Evolutionary conservation across 345 rosid genomes (phyloP), one percentile per base, ranked within the genome.

Genomic region (Lenwebbia sp.): DNA sequence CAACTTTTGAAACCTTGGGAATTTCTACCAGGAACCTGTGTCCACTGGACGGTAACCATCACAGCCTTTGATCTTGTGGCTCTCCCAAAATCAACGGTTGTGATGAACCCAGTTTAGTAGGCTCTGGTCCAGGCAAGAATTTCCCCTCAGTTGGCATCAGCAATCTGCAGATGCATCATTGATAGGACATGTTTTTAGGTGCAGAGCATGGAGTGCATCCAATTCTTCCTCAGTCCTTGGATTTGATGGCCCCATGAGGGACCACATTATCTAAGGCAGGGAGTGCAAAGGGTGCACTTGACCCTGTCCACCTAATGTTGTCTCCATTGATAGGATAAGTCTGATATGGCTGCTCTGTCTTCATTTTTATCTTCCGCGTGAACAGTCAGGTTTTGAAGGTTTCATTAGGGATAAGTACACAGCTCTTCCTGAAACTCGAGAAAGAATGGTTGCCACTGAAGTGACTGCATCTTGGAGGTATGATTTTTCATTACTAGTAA

Each of bases 301-400:
- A 70, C 78, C 44, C 78, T 33, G 21, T 19, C 13, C 78, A 70
- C 13, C 47, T 40, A 37, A 37, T 5, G 26, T 37, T 19, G 21
- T 70, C 26, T 37, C 47, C 47, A 70, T 70, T 37, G 47, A 33
- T 40, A 21, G 84, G 44, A 25, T 53, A 14, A 82, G 41, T 47
- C 84, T 82, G 56, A 47, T 26, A 51, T 86, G 52, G 52, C 65
- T 40, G 75, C 82, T 84, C 84, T 84, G 87, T 57, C 44, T 70
- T 81, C 76, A 49, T 85, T 40, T 57, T 78, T 82, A 14, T 83
- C 26, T 25, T 83, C 82, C 83, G 51, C 13, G 37, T 57, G 75
- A 89, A 92, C 96, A 97, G 99, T 96, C 99, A 62, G 99, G 99
- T 47, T 97, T 97, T 92, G 98, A 96, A 91, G 94, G 95, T 83